phyloP scores from a whole-genome alignment of 148 eudicot species.

The Amaranthus palmeri region DNA sequence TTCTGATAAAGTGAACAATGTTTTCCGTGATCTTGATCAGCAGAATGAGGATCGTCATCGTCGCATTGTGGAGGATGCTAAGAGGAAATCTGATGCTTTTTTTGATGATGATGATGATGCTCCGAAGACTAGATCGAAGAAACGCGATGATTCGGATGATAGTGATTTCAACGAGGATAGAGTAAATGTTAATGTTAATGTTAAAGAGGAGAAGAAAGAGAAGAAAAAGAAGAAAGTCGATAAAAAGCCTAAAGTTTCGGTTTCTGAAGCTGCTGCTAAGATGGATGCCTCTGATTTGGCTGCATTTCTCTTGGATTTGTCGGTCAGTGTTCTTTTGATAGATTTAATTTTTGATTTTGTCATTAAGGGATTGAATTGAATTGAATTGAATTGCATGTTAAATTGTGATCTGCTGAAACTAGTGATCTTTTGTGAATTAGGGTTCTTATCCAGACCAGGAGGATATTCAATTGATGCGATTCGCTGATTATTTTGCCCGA shows the following conservation, averaged over 20 bases:
- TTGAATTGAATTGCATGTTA: background rate
- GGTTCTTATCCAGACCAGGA: slow-evolving; percentile 52
- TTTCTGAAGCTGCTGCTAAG: slow-evolving; percentile 64
- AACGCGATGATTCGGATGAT: slow-evolving; percentile 35
- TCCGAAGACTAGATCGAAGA: slow-evolving; percentile 37
- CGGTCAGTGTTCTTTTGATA: slow-evolving; percentile 32
- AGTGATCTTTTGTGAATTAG: slow-evolving; percentile 24
- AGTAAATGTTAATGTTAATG: slow-evolving; percentile 30
- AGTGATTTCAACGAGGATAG: slow-evolving; percentile 40
- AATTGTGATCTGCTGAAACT: slow-evolving; percentile 8
- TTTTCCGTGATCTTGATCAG: slow-evolving; percentile 53
- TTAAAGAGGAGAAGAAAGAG: slow-evolving; percentile 32
- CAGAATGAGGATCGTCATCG: slow-evolving; percentile 60
- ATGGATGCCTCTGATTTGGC: slow-evolving; percentile 53
- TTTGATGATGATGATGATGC: background rate
- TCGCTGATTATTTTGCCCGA: slow-evolving; percentile 80
- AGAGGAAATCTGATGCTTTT: slow-evolving; percentile 31
- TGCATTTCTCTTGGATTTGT: slow-evolving; percentile 44
- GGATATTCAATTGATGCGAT: slow-evolving; percentile 74
- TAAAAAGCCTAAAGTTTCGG: slow-evolving; percentile 69
- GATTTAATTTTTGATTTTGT: background rate
- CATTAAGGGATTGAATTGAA: slow-evolving; percentile 4
- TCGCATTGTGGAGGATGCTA: slow-evolving; percentile 40
- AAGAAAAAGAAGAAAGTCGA: slow-evolving; percentile 50
- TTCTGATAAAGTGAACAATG: slow-evolving; percentile 24